These are phyloP conservation scores for Ustilago esculenta DNA, from an alignment of 1,284 basidiomycete genomes.

Conservation along the genomic window DNA sequence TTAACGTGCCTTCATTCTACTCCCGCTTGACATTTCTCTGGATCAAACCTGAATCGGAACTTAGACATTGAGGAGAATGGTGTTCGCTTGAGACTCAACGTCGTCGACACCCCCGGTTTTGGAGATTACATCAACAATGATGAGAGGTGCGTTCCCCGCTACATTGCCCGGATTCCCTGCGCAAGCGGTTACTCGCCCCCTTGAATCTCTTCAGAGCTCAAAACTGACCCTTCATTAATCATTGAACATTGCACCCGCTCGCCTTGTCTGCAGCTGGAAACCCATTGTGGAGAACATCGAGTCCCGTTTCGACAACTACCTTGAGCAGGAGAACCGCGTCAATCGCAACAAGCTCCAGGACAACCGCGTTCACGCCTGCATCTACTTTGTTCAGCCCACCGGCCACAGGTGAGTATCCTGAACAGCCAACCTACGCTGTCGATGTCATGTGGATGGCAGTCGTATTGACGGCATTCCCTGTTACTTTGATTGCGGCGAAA, in stretches of 20 bases:
- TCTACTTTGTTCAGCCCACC: slow-evolving; percentile 67
- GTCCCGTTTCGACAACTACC: slow-evolving; percentile 65
- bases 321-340: slow-evolving; percentile 66
- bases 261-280: slow-evolving; percentile 53
- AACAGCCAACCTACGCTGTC: not conserved
- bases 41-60: no score
- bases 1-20: not conserved
- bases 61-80: slow-evolving; percentile 66
- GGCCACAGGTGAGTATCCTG: slow-evolving; percentile 51
- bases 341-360: slow-evolving; percentile 65
- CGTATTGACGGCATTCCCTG: no score
- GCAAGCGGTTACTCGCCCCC: no score
- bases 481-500: no score
- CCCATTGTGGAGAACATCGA: slow-evolving; percentile 67
- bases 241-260: no score
- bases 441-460: not conserved
- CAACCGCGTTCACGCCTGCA: slow-evolving; percentile 66
- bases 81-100: slow-evolving; percentile 64
- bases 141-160: slow-evolving; percentile 40
- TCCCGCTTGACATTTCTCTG: not conserved
- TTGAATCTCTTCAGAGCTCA: no score
- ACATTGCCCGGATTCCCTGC: not conserved
- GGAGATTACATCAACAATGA: slow-evolving; percentile 67
- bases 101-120: slow-evolving; percentile 66
- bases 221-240: no score